A percentile compares a stretch with the other conserved stretches of the same genome.
These are phyloP conservation scores for Pyricularia sp. DNA, from an alignment of 2,329 filamentous ascomycete species.

Conservation along the genomic window DNA sequence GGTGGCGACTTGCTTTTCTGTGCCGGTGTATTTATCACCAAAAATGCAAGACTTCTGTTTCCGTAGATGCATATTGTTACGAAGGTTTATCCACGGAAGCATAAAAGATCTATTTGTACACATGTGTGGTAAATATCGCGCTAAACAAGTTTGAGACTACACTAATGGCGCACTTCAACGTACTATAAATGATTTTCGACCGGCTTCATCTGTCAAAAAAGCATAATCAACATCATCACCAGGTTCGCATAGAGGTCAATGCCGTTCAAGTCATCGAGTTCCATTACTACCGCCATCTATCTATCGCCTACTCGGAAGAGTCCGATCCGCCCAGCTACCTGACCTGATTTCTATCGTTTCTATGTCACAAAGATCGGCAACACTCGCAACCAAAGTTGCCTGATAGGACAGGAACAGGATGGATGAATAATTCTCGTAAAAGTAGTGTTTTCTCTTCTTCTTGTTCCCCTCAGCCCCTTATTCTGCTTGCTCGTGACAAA, in stretches of 20 bases:
- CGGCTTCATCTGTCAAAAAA: background rate
- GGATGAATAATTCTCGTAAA: background rate
- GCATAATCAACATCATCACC: background rate
- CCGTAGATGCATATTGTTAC: background rate
- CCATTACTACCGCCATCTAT: constrained; percentile 2
- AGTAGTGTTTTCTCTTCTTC: background rate
- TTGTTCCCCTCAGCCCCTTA: background rate
- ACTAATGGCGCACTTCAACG: background rate
- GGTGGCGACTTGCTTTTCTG: background rate
- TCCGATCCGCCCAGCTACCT: background rate
- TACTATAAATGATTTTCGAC: background rate
- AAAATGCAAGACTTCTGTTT: background rate
- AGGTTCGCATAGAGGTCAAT: background rate
- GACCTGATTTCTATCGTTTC: background rate
- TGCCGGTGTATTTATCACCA: background rate
- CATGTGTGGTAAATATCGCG: background rate
- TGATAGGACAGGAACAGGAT: background rate
- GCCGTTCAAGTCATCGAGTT: background rate
- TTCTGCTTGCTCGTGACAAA: background rate
- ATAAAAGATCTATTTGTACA: too few species aligned
- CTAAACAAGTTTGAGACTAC: background rate
- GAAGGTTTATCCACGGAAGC: background rate
- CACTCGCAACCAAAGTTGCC: background rate
- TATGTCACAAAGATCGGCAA: constrained; percentile 1
- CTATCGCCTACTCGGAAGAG: background rate